Evolutionary conservation across 2,329 filamentous ascomycete species (phyloP), one percentile per base, ranked within the genome.

Genomic region (Verticillium klebahnii): DNA sequence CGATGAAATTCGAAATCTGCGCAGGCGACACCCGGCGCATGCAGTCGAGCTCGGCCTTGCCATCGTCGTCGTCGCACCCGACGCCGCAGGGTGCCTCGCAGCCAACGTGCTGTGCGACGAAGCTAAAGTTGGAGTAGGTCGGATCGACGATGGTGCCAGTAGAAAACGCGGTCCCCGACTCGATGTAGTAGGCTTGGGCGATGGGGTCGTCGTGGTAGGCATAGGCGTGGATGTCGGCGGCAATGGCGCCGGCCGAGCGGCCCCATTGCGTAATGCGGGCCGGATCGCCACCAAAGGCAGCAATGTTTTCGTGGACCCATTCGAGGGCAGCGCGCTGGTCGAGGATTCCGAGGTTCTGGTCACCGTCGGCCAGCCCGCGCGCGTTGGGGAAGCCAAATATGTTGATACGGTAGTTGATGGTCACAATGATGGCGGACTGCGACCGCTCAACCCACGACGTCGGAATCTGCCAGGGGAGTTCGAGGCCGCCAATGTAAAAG

Each of bases 141-240:
- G 62, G 58, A 37, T 75, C 73, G 8, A 60, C 58, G 8, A 63
- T 69, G 1, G 69, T 65, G 5, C 69, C 65, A 15, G 68, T 71
- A 1, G 71, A 71, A 19, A 72, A 70, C 4, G 74, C 77, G 5
- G 73, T 75, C 32, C 71, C 80, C 59, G 77, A 77, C 56, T 80
- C 73, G 58, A 78, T 65, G 61, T 78, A 77, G 50, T 77, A 73
- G 4, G 73, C 76, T 8, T 72, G 67, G 1, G 77, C 76, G 50
- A 82, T 78, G 3, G 80, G 79, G 60, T 82, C 74, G 5, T 81
- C 70, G 23, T 70, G 65, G 79, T 74, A 81, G 12, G 79, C 78
- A 63, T 77, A 80, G 62, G 75, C 72, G 62, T 78, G 74, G 65
- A 75, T 70, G 62, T 81, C 79, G 3, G 73, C 75, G 31, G 71